A percentile compares a stretch with the other conserved stretches of the same genome.
These are phyloP conservation scores for Saccharomycopsis sp. DNA, from an alignment of 805 yeast species.

Conservation along the genomic window DNA sequence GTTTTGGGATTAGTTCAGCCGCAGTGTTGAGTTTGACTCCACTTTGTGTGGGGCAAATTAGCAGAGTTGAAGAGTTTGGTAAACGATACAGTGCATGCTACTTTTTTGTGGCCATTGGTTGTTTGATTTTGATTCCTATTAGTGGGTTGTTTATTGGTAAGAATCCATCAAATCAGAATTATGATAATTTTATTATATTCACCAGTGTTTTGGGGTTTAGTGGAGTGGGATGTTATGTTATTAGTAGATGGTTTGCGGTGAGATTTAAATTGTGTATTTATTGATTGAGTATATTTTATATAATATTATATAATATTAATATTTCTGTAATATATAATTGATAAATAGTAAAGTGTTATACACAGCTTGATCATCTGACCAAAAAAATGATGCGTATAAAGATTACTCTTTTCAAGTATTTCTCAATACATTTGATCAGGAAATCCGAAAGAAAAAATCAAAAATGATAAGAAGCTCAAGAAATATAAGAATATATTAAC, in stretches of 20 bases:
- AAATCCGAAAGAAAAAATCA: no score
- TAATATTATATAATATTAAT: no score
- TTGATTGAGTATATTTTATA: background rate
- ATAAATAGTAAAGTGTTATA: background rate
- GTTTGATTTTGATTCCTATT: constrained; percentile 38
- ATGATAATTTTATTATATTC: constrained; percentile 30
- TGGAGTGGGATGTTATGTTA: constrained; percentile 30
- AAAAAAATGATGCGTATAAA: background rate
- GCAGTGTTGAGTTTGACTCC: constrained; percentile 51
- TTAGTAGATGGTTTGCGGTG: constrained; percentile 36
- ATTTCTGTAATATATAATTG: background rate
- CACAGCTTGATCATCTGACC: background rate
- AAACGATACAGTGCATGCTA: constrained; percentile 48
- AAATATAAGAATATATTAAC: no score
- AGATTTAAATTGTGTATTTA: constrained; percentile 7
- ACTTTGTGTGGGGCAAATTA: constrained; percentile 48
- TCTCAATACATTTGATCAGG: background rate
- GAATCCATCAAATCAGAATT: constrained; percentile 24
- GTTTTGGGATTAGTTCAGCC: constrained; percentile 48
- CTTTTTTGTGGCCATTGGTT: constrained; percentile 43
- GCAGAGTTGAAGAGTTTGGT: constrained; percentile 45
- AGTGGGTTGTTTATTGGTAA: constrained; percentile 37
- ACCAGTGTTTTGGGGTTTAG: constrained; percentile 28
- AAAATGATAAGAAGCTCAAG: background rate
- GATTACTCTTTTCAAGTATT: background rate